Evolutionary conservation across 345 rosid species (phyloP), one percentile per base, ranked within the genome.

Genomic region (Acer campestre): DNA sequence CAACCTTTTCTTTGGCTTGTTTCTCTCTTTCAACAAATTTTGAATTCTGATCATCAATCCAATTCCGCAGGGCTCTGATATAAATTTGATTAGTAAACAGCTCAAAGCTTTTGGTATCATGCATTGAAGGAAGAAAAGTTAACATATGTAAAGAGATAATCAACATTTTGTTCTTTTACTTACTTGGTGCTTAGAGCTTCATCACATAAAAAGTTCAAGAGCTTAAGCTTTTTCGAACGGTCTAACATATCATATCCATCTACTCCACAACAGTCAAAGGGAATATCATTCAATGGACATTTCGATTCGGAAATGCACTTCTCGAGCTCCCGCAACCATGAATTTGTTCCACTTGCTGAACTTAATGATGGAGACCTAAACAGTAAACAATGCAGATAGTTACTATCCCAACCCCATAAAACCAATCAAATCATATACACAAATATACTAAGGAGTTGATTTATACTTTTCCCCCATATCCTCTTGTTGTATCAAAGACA

Each of bases 131-230:
- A 59, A 20, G 18, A 49, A 62, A 61, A 58, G n/a, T 35, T 40
- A 59, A 1, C 27, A 59, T 59, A 8, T 20, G 63, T 22, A 59
- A 59, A 20, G 11, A 59, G 11, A 59, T 59, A 8, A 59, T 22
- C 18, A 20, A 8, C 18, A n/a, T 20, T 48, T 63, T 70, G 42
- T 62, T 61, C 9, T 67, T 78, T 49, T 78, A 81, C 94, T 82
- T 87, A 92, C 93, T 5, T 35, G 4, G 90, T 90, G 83, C 87
- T 81, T 68, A 90, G 92, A 40, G 84, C 81, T 77, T 92, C 95
- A 80, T 90, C 93, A 18, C 97, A 92, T 73, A 92, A 62, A 83
- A 89, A 84, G 68, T 87, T 90, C 67, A 92, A 80, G 71, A 92
- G 87, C 81, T 76, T 84, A 35, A 90, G 87, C 86, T 82, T 90